Conservation (phyloP, 345 rosid species). For the Corymbia maculata region DNA sequence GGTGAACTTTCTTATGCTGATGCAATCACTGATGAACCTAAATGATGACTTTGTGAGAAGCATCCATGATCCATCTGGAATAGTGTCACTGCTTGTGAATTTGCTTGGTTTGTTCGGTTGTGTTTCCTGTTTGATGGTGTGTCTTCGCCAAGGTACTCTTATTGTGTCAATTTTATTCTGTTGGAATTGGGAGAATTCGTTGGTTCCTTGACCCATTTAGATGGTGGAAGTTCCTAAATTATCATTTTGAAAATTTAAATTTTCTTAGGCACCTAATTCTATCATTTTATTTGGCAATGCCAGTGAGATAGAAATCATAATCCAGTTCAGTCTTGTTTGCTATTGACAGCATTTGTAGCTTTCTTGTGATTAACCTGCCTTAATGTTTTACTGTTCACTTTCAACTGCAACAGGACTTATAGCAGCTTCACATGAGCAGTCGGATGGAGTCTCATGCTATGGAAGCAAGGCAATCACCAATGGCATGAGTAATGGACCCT, state of each 20-base stretch:
- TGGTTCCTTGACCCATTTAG: background rate
- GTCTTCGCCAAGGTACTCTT: background rate
- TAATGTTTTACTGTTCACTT: background rate
- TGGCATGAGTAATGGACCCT: conserved; percentile 8
- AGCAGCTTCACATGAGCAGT: conserved; percentile 69
- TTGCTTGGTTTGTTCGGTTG: background rate
- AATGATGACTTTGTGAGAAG: background rate
- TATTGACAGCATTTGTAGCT: background rate
- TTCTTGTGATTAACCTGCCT: background rate
- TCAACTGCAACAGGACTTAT: conserved; percentile 46
- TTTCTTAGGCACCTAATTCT: background rate
- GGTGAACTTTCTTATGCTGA: background rate
- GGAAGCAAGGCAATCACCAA: conserved; percentile 7
- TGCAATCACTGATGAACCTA: background rate
- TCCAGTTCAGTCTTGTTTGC: background rate
- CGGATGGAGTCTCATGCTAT: conserved; percentile 29
- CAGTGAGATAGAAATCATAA: background rate
- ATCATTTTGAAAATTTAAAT: background rate
- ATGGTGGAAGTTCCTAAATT: background rate
- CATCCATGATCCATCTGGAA: background rate
- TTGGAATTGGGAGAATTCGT: background rate
- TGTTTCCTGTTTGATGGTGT: background rate
- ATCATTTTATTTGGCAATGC: background rate
- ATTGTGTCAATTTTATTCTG: background rate
- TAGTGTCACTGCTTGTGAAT: background rate